A percentile compares a stretch with the other conserved stretches of the same genome.
phyloP scores from a whole-genome alignment of 768 basidiomycete species.

The Leccinum barrowsii region DNA sequence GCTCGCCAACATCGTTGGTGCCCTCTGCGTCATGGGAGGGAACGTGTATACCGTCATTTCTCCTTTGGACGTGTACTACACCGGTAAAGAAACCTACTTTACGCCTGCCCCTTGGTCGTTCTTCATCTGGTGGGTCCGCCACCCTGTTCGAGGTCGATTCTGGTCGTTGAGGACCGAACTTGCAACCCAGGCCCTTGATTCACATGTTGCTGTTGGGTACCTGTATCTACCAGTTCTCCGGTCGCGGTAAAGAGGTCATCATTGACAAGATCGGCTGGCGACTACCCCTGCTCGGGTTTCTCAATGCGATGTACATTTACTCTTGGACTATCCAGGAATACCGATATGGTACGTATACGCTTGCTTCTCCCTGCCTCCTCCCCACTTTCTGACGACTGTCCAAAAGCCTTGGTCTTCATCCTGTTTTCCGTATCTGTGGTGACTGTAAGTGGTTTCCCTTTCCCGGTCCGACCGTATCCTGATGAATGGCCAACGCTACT shows the following conservation, averaged over 20 bases:
- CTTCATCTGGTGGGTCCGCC: conserved; percentile 49
- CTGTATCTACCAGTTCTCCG: conserved; percentile 58
- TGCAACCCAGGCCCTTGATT: conserved; percentile 47
- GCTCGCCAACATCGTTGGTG: conserved; percentile 56
- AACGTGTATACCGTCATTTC: conserved; percentile 61
- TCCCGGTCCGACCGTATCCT: background rate
- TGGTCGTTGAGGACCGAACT: background rate
- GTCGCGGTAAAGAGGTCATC: conserved; percentile 51
- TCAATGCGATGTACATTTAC: conserved; percentile 64
- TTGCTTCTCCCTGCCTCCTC: background rate
- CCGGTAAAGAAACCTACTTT: conserved; percentile 60
- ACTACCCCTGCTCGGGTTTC: conserved; percentile 57
- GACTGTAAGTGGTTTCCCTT: conserved; percentile 29
- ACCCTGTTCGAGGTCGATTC: background rate
- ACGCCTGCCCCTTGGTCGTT: conserved; percentile 64
- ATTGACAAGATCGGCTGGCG: conserved; percentile 66
- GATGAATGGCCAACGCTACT: conserved; percentile 8
- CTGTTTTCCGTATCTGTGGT: conserved; percentile 50
- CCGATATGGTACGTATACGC: conserved; percentile 32
- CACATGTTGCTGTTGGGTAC: conserved; percentile 65
- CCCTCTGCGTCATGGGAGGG: conserved; percentile 53
- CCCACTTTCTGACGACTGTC: conserved; percentile 14
- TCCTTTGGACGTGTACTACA: conserved; percentile 45
- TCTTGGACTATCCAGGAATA: conserved; percentile 55
- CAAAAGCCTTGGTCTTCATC: conserved; percentile 36